Evolutionary conservation across 192 early-diverging fungal species (phyloP), one percentile per base, ranked within the genome.

Genomic region (Backusella tarrabulga): DNA sequence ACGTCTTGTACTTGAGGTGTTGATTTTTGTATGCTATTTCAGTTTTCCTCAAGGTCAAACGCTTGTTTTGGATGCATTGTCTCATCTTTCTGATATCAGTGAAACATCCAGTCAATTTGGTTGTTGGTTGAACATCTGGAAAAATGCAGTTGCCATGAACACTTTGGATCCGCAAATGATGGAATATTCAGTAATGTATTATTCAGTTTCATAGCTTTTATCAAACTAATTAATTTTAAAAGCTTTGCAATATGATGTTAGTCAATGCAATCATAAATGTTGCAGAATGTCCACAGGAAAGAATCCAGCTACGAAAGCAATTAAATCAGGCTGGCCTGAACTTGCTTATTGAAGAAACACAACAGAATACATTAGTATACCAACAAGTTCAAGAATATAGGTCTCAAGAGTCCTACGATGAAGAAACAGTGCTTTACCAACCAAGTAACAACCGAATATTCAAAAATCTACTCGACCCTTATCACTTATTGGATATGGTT

Each of bases 181-280:
- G 41, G 92, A 95, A 83, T 95, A 93, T 52, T 88, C 87, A 68
- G 86, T 89, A 80, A 68, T 67, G 21, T 63, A 63, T 46, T 63
- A 68, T 35, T 42, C 15, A 38, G 32, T 19, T 26, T 17, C 14
- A 74, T 14, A 50, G 36, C 12, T 6, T 26, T 68, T 56, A 67
- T 17, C 29, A 66, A 23, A 50, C 23, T 23, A 23, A 34, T 52
- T 40, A 3, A 67, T 44, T 21, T 17, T 19, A n/a, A 35, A 85
- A 88, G 84, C 85, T 94, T n/a, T 90, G 90, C n/a, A 92, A 91
- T 76, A 86, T 94, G 85, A 88, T 94, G 32, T 87, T 94, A 34
- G 87, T 94, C 77, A 94, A 94, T 77, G 89, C 92, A 7, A 82
- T 94, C 1, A 84, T 94, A 4, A 89, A 90, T 68, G 91, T 92